Base-by-base conservation (phyloP, 805 yeast genomes). In the Pichia membranifaciens region DNA sequence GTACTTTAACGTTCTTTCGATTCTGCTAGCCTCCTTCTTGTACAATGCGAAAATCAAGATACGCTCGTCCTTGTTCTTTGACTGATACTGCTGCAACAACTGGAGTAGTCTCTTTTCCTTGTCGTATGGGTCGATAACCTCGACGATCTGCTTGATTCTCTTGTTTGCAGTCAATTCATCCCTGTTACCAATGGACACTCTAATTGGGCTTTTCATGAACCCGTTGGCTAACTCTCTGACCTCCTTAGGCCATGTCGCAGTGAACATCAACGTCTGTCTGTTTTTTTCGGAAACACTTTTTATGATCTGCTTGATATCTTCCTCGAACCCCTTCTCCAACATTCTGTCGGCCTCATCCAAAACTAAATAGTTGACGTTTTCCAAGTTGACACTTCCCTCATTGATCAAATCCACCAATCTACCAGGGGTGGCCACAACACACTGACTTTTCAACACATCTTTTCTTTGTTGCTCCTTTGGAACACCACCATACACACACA, bases 231-330 rank as follows among this genome's bases (percentile, higher is more conserved):
- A 75, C 54, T 88, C 95, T 62, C 98, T 82, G 32, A 93, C 98
- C 69, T 91, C 96, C 58, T 86, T 87, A n/a, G 99, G 99, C 99
- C 99, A 93, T 1, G 99, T 93, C n/a, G 99, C 99, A 9, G 99
- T 91, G 69, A 93, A 93, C 98, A 93, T 93, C 54, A 93, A 74
- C 0, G 99, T 93, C 68, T 91, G 98, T 70, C 98, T 75, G 25
- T 74, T 58, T 22, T 66, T 29, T 68, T 60, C 52, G 29, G 87
- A 75, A 48, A 73, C 70, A 40, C 83, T 44, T 13, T 47, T 77
- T 62, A 93, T 80, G 54, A 93, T 88, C 53, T 76, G 73, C 64
- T 86, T 88, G 62, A 93, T 91, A 67, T 91, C 99, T 64, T 91
- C 95, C 69, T 95, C 98, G 60, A 93, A 93, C 33, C 99, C 99